Evolutionary conservation across 768 basidiomycete genomes (phyloP).

Genomic region (Mycena leptocephala): DNA sequence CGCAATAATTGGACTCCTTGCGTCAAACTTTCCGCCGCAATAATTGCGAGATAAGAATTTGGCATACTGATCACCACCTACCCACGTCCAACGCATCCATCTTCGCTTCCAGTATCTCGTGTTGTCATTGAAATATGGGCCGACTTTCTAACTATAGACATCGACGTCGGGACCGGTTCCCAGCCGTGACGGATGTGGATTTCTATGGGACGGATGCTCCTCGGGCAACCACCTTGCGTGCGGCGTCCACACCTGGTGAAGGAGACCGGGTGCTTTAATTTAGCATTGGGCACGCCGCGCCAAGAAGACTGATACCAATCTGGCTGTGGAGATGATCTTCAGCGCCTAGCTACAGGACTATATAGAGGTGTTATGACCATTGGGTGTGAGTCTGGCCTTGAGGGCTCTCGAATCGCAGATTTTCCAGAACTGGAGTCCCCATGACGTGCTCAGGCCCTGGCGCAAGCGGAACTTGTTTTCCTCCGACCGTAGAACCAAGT

Average conservation of each 20-base stretch:
- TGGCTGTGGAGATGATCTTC: not conserved
- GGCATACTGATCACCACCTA: not conserved
- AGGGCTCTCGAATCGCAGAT: not conserved
- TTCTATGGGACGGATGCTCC: not conserved
- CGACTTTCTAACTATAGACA: not conserved
- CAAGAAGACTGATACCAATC: slow-evolving; percentile 7
- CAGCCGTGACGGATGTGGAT: slow-evolving; percentile 10
- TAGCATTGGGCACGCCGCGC: not conserved
- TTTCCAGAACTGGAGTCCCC: not conserved
- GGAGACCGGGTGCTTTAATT: not conserved
- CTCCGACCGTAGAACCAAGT: not conserved
- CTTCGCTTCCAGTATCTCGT: not conserved
- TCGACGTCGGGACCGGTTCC: slow-evolving; percentile 6
- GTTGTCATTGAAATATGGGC: not conserved
- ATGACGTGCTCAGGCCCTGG: not conserved
- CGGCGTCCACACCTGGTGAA: not conserved
- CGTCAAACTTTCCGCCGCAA: not conserved
- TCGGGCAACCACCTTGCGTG: not conserved
- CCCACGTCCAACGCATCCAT: not conserved
- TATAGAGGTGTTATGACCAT: not conserved
- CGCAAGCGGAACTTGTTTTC: not conserved
- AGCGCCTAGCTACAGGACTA: not conserved
- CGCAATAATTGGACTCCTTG: not conserved
- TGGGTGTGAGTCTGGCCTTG: not conserved
- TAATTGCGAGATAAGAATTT: not conserved